A percentile compares a stretch with the other conserved stretches of the same genome.
These are phyloP conservation scores for Aspergillus tanneri DNA, from an alignment of 2,329 filamentous ascomycete genomes.

Conservation along the genomic window DNA sequence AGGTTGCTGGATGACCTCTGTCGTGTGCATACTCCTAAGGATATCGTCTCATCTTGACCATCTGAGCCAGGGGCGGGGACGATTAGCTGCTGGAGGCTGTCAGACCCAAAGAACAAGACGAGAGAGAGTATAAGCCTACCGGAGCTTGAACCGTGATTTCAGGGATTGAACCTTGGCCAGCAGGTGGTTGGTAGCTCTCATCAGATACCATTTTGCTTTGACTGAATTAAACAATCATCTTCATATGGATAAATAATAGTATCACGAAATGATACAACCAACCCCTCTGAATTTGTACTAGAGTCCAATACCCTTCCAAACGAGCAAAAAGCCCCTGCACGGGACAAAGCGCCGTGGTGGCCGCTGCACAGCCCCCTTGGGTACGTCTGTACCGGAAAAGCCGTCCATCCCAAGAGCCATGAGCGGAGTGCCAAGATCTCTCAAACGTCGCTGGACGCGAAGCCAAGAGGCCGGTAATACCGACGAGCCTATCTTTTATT, in stretches of 20 bases:
- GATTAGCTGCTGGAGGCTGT: neutral
- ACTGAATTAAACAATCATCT: conserved; percentile 5
- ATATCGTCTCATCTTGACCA: neutral
- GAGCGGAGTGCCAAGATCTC: neutral
- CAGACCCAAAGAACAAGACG: neutral
- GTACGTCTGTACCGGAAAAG: neutral
- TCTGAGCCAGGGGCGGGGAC: neutral
- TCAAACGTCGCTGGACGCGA: neutral
- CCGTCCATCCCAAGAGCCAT: neutral
- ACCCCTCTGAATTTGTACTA: too few species aligned
- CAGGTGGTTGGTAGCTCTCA: neutral
- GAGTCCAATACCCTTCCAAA: neutral
- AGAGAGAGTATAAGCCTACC: neutral
- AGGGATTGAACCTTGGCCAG: neutral
- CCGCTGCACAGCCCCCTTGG: conserved; percentile 3
- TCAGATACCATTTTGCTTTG: neutral
- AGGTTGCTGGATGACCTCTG: conserved; percentile 13
- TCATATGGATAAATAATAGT: neutral
- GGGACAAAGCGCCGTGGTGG: neutral
- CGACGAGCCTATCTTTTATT: neutral
- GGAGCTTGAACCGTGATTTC: conserved; percentile 6
- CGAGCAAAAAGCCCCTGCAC: neutral
- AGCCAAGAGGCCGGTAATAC: conserved; percentile 2
- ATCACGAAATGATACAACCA: neutral
- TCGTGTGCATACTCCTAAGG: neutral